Base-by-base conservation (phyloP, 148 eudicot species). In the Silene uniflora region DNA sequence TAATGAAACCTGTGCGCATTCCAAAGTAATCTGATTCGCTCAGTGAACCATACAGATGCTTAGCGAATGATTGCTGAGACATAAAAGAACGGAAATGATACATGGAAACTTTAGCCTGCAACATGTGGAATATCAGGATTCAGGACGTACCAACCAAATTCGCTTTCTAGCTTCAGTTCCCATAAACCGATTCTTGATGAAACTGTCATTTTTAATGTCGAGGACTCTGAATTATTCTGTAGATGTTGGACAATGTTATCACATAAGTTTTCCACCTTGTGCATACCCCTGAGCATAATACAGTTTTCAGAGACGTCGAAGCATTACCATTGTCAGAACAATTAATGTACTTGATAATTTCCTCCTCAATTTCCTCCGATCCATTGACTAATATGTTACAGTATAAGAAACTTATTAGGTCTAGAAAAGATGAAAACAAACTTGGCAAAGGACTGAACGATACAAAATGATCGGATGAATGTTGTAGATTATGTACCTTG, bases 21-120 rank as follows among this genome's bases (percentile, higher is more conserved):
- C 80, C 76, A 56, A 73, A 73, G 61, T 76, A 81, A 76, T 81
- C 83, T 59, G 83, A 81, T 60, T 81, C 64, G 4, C 79, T 72
- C 69, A 81, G 80, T 65, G 80, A 24, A 1, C 79, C 72, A 23
- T 66, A 72, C 9, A 81, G 69, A 73, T 81, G 83, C 79, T 81
- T 81, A 11, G 56, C 35, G n/a, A 76, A 76, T 17, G 83, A 81
- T 6, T 24, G 72, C 83, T 80, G 79, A 71, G 65, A 79, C 47
- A 35, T 42, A 3, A 61, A 52, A 78, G 21, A 17, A 67, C 21
- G 29, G 39, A 73, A 35, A 54, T 39, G 44, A 39, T 39, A 39
- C 10, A 35, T 39, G 44, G 44, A 6, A 39, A 39, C 8, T 39
- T 39, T 39, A 39, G 44, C 44, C 44, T 39, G 44, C 9, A 39